Evolutionary conservation across 345 rosid genomes (phyloP).

Genomic region (Populus nigra): DNA sequence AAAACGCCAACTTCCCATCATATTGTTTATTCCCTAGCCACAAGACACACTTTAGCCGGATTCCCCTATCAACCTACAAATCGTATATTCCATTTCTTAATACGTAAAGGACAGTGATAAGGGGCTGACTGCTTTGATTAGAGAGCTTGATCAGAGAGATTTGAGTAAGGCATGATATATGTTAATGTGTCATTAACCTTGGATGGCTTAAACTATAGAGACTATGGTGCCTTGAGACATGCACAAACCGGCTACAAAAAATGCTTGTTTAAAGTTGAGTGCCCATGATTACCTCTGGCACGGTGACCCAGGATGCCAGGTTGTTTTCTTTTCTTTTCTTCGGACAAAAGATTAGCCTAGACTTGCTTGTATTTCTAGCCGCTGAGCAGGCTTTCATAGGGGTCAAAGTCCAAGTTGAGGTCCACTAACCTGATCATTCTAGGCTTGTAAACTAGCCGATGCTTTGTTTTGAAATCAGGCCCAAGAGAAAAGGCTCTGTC

Average conservation of each 20-base stretch:
- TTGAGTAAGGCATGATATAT: not conserved
- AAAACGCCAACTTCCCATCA: conserved; percentile 17
- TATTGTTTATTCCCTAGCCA: not conserved
- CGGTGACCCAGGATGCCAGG: not conserved
- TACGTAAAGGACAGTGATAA: not conserved
- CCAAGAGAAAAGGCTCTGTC: not conserved
- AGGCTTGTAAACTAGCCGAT: not conserved
- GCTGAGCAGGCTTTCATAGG: no score
- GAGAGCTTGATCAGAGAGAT: not conserved
- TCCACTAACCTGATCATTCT: not conserved
- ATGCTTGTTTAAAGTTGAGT: conserved; percentile 9
- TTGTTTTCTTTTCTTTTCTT: not conserved
- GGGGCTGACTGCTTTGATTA: not conserved
- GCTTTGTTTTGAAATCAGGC: not conserved
- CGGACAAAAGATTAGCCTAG: not conserved
- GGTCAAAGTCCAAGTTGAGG: not conserved
- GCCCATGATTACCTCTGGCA: not conserved
- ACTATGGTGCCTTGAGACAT: conserved; percentile 13
- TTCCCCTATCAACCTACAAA: conserved; percentile 23
- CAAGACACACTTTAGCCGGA: conserved; percentile 12
- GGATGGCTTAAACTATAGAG: conserved; percentile 1
- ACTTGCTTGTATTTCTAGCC: not conserved
- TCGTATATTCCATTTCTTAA: not conserved
- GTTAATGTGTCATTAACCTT: not conserved
- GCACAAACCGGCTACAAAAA: conserved; percentile 9